phyloP scores from a whole-genome alignment of 805 yeast genomes.

The Candida methanosorbosa region DNA sequence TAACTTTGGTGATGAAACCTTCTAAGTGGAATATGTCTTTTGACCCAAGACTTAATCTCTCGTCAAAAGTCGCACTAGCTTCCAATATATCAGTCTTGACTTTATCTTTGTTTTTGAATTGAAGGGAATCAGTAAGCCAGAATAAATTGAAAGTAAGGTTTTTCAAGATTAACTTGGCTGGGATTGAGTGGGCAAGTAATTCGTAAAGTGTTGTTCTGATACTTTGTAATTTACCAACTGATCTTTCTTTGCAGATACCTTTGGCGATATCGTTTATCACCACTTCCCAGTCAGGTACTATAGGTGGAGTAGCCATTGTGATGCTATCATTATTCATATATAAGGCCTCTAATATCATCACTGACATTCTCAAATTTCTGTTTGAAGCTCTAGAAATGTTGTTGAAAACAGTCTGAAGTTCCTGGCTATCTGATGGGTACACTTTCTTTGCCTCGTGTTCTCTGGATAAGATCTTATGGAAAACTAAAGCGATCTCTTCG shows the following conservation, averaged over 20 bases:
- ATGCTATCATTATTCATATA: constrained; percentile 57
- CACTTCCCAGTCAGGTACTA: constrained; percentile 85
- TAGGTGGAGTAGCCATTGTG: constrained; percentile 37
- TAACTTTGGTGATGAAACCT: constrained; percentile 83
- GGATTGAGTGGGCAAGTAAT: constrained; percentile 86
- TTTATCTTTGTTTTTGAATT: constrained; percentile 10
- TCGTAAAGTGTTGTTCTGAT: constrained; percentile 71
- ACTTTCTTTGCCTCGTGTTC: constrained; percentile 34
- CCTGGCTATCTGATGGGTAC: constrained; percentile 27
- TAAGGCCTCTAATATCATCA: constrained; percentile 77
- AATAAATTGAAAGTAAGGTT: constrained; percentile 33
- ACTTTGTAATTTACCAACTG: constrained; percentile 53
- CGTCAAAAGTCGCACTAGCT: constrained; percentile 66
- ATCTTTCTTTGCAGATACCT: constrained; percentile 49
- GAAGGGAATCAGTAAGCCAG: constrained; percentile 11
- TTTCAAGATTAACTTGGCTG: constrained; percentile 73
- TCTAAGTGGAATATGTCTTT: constrained; percentile 92
- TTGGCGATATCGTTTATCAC: constrained; percentile 61
- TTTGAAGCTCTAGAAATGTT: constrained; percentile 47
- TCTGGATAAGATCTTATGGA: constrained; percentile 44
- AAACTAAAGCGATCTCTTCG: constrained; percentile 47
- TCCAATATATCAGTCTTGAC: constrained; percentile 42
- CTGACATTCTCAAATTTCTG: constrained; percentile 70
- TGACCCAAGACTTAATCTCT: constrained; percentile 74
- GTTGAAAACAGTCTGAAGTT: constrained; percentile 28